These are phyloP conservation scores for Eucalyptus pauciflora DNA, from an alignment of 345 rosid species.

Conservation along the genomic window DNA sequence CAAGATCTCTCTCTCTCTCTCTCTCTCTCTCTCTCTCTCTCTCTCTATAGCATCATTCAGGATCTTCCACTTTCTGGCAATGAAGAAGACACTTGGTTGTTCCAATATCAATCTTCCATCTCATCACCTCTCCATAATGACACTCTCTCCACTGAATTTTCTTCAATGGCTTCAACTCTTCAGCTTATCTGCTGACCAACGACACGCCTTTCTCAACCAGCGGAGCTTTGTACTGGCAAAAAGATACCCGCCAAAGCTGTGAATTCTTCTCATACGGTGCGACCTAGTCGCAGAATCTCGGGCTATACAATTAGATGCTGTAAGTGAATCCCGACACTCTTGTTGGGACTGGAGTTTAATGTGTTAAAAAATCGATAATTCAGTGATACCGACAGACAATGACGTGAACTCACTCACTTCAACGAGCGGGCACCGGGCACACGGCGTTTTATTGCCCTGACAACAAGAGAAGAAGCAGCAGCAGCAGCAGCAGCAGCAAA, in stretches of 20 bases:
- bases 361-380: slow-evolving; percentile 3
- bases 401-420: neutral
- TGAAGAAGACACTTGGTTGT: slow-evolving; percentile 4
- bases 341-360: slow-evolving; percentile 60
- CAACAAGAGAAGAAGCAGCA: neutral
- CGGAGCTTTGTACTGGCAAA: slow-evolving; percentile 49
- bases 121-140: neutral
- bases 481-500: neutral
- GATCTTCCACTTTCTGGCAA: neutral
- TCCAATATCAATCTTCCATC: neutral
- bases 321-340: slow-evolving; percentile 21
- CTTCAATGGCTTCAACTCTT: slow-evolving; percentile 59
- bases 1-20: neutral
- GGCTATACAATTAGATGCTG: slow-evolving; percentile 43
- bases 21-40: neutral
- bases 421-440: rapidly evolving
- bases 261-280: slow-evolving; percentile 27
- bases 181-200: slow-evolving; percentile 26
- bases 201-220: slow-evolving; percentile 26
- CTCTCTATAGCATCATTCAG: neutral
- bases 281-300: slow-evolving; percentile 37
- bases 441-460: neutral
- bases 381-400: neutral
- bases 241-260: slow-evolving; percentile 22
- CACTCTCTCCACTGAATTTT: slow-evolving; percentile 30